Evolutionary conservation across 257 asterid genomes (phyloP), one percentile per base, ranked within the genome.

Genomic region (Oldenlandia corymbosa): DNA sequence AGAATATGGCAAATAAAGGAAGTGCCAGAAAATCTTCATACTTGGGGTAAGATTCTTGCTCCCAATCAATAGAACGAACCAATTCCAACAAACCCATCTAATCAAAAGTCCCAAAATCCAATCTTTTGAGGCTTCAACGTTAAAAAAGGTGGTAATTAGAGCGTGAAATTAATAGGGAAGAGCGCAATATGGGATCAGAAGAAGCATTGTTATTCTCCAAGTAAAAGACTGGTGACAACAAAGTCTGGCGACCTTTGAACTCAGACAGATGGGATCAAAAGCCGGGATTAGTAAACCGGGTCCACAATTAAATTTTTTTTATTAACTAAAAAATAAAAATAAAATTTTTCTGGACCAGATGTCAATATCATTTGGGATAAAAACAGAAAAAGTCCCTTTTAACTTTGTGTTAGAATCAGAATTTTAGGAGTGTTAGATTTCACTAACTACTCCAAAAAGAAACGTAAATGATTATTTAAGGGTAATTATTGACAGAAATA

Each of bases 1-100:
- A 93, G 76, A 84, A 80, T 26, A 90, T 13, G 3, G 86, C 92
- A 76, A 93, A 79, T 32, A 85, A 3, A 0, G 99, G 96, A 66
- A 93, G 92, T 70, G 64, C 80, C 23, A 74, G 14, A 73, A 90
- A 90, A 83, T 93, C 99, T 62, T 67, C 75, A 66, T 83, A 85
- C 61, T 81, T 72, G 31, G 99, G 85, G 72, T 78, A 73, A 27
- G 96, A 90, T 90, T 93, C 99, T 31, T 78, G 79, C 75, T 87
- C 85, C 96, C 88, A 93, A 65, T 90, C 82, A 42, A 81, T 36
- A 55, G 71, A 67, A 57, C 70, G 70, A 77, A 79, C 48, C 62
- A 72, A 71, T 70, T 86, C 81, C 24, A 60, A 12, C 60, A 85
- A 24, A 48, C 83, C 87, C 99, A 92, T 87, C n/a, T 39, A 14